phyloP scores from a whole-genome alignment of 108 stramenopile genomes.

The Nitzschia inconspicua region DNA sequence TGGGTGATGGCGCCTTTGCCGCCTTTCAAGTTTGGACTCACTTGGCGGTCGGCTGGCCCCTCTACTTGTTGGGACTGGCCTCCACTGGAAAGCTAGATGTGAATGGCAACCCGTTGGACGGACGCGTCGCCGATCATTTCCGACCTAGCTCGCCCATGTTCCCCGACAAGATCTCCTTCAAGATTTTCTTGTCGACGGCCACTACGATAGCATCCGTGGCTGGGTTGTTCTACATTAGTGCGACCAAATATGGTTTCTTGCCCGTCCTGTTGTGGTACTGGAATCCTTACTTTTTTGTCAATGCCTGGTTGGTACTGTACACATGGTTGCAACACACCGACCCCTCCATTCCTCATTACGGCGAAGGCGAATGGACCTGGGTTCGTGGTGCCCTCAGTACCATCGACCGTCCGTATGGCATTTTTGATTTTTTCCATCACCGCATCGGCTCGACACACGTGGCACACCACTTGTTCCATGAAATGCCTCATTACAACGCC shows the following conservation, averaged over 20 bases:
- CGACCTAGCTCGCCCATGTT: slow-evolving; percentile 89
- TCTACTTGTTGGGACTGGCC: slow-evolving; percentile 86
- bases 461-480: slow-evolving; percentile 96
- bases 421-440: slow-evolving; percentile 98
- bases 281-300: slow-evolving; percentile 91
- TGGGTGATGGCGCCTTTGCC: slow-evolving; percentile 90
- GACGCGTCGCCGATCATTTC: slow-evolving; percentile 80
- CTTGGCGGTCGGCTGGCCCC: slow-evolving; percentile 85
- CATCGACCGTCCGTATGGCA: slow-evolving; percentile 95
- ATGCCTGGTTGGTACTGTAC: slow-evolving; percentile 97
- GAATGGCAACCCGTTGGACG: slow-evolving; percentile 62
- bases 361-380: slow-evolving; percentile 96
- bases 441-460: slow-evolving; percentile 97
- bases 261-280: slow-evolving; percentile 92
- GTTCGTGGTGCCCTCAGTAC: slow-evolving; percentile 95
- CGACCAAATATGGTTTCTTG: slow-evolving; percentile 55
- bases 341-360: slow-evolving; percentile 96
- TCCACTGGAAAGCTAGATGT: slow-evolving; percentile 70
- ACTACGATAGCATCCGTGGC: slow-evolving; percentile 65
- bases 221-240: slow-evolving; percentile 28
- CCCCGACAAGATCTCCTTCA: slow-evolving; percentile 69
- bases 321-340: slow-evolving; percentile 99
- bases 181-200: slow-evolving; percentile 79
- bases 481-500: slow-evolving; percentile 99
- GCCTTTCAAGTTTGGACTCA: slow-evolving; percentile 87